Base-by-base conservation (phyloP, 2,329 filamentous ascomycete genomes). In the Plenodomus tracheiphilus region DNA sequence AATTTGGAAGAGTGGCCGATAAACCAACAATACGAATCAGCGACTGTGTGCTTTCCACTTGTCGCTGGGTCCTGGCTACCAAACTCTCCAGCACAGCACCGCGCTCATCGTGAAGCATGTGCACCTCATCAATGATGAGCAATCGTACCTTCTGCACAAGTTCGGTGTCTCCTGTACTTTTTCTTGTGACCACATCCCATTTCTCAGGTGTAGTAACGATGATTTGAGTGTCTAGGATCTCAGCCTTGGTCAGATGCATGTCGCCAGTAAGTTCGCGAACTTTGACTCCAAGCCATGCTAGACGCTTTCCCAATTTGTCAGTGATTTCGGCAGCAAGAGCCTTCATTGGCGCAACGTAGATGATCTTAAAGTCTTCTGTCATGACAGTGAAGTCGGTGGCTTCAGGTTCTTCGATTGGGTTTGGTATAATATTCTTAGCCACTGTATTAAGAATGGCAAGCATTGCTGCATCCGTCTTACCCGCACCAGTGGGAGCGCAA, bases 281-380 rank as follows among this genome's bases (percentile, higher is more conserved):
- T 69, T 90, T 86, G 62, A 99, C 85, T 7, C 92, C 93, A 5
- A 99, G 82, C 95, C 95, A 99, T 2, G 90, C 88, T 3, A 99
- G 82, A 20, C 93, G 86, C 71, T 91, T 96, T 39, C 91, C 89
- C 2, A 99, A 79, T 75, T 99, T 99, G 30, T 92, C 90, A 0
- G 94, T 97, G 35, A 99, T 88, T 74, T 99, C 94, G 7, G 95
- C 94, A 4, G 95, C 95, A 16, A 99, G 79, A 0, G 94, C 95
- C 73, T 99, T 99, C 95, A 99, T 99, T 0, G 94, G 95, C 1
- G 95, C 94, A 35, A 99, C 94, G 62, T 99, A 99, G 47, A 99
- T 91, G 62, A 99, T 93, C 74, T 99, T 97, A 81, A 97, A 97
- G 62, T 96, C 90, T 43, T 96, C 88, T 0, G 85, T 77, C 49